Percentiles rank a stretch among this genome's conserved stretches.
These are phyloP conservation scores for Arachis monticola DNA, from an alignment of 331 rosid genomes.

Conservation along the genomic window DNA sequence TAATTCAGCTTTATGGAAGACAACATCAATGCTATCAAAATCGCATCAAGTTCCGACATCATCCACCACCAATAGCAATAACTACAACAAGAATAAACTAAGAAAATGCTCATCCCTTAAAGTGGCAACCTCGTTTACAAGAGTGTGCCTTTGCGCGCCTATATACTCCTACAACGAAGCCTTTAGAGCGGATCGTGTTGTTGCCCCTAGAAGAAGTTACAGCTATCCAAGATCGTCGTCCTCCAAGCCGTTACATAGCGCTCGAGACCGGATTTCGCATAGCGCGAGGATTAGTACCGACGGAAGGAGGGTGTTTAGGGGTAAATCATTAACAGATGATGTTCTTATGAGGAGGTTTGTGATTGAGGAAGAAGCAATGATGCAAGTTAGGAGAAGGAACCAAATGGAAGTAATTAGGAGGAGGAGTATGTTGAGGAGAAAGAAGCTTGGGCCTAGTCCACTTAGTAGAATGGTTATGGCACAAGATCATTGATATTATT, in stretches of 20 bases:
- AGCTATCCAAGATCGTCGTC: slow-evolving; percentile 71
- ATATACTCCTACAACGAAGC: slow-evolving; percentile 84
- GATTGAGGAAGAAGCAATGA: slow-evolving; percentile 96
- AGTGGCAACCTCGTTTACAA: slow-evolving; percentile 76
- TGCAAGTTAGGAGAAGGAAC: slow-evolving; percentile 82
- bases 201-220: slow-evolving; percentile 88
- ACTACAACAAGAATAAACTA: slow-evolving; percentile 54
- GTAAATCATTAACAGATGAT: slow-evolving; percentile 89
- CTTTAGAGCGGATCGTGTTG: slow-evolving; percentile 53
- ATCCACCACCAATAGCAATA: neutral
- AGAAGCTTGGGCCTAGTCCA: slow-evolving; percentile 87
- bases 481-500: slow-evolving; percentile 15
- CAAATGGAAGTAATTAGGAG: slow-evolving; percentile 88
- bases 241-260: slow-evolving; percentile 48
- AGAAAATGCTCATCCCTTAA: slow-evolving; percentile 84
- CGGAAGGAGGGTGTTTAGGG: slow-evolving; percentile 77
- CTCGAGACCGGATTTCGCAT: slow-evolving; percentile 40
- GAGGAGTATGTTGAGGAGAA: slow-evolving; percentile 71
- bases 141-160: slow-evolving; percentile 96
- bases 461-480: slow-evolving; percentile 86
- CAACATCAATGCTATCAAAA: slow-evolving; percentile 41
- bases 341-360: slow-evolving; percentile 93
- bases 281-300: slow-evolving; percentile 69
- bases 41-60: slow-evolving; percentile 45
- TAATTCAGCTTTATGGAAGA: slow-evolving; percentile 51